A percentile compares a stretch with the other conserved stretches of the same genome.
These are phyloP conservation scores for Penicillium polonicum DNA, from an alignment of 2,329 filamentous ascomycete species.

Conservation along the genomic window DNA sequence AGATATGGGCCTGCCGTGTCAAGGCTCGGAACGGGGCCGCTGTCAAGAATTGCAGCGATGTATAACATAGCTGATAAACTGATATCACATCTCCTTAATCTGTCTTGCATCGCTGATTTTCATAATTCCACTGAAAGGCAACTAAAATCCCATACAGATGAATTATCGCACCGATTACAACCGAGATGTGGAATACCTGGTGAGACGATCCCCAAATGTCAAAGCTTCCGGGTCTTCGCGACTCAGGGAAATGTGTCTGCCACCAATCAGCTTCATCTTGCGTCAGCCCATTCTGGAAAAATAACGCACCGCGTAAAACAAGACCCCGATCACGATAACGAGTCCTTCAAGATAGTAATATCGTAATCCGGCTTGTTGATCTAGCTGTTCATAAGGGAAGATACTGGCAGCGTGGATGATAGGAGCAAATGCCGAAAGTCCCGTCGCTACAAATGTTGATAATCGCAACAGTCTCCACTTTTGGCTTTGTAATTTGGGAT, in stretches of 20 bases:
- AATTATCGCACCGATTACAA: slow-evolving; percentile 17
- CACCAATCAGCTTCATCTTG: background rate
- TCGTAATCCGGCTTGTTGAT: slow-evolving; percentile 25
- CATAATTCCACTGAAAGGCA: background rate
- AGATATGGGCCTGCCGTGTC: background rate
- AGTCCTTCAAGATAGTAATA: slow-evolving; percentile 36
- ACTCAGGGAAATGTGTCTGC: slow-evolving; percentile 25
- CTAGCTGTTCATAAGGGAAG: slow-evolving; percentile 23
- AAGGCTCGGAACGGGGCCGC: background rate
- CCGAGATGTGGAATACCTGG: slow-evolving; percentile 36
- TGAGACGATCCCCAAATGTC: slow-evolving; percentile 38
- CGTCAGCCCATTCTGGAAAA: slow-evolving; percentile 19
- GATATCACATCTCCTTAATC: background rate
- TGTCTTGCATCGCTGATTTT: background rate
- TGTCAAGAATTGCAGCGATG: background rate
- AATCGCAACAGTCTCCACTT: slow-evolving; percentile 32
- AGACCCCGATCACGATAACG: background rate
- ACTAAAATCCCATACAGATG: background rate
- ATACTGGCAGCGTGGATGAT: slow-evolving; percentile 31
- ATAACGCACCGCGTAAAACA: slow-evolving; percentile 32
- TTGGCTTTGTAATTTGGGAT: slow-evolving; percentile 32
- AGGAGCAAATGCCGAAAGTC: slow-evolving; percentile 35
- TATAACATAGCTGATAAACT: background rate
- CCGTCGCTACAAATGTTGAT: slow-evolving; percentile 31
- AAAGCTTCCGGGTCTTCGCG: slow-evolving; percentile 32